Conservation (phyloP, 257 asterid species). For the Fraxinus quadrangulata region DNA sequence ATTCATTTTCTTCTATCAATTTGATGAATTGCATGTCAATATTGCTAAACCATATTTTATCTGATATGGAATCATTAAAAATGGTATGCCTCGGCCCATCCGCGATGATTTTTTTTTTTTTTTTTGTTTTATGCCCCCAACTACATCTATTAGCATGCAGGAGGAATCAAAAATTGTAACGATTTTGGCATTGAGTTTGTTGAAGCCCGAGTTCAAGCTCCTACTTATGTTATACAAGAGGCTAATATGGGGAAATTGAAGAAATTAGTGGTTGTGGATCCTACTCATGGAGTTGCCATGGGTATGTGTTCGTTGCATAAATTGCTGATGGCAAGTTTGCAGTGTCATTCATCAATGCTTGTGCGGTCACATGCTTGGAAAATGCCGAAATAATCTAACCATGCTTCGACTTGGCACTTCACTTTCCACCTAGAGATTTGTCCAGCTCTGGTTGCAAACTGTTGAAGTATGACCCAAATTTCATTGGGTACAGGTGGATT, state of each 20-base stretch:
- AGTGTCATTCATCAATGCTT: constrained; percentile 37
- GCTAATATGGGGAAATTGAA: constrained; percentile 10
- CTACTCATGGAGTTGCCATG: constrained; percentile 31
- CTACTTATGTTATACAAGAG: constrained; percentile 6
- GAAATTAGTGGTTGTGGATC: constrained; percentile 17
- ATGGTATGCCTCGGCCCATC: too few relatives aligned
- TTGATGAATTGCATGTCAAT: not conserved
- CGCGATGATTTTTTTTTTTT: too few relatives aligned
- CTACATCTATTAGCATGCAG: constrained; percentile 42
- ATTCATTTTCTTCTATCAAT: constrained; percentile 12
- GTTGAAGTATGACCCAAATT: too few relatives aligned
- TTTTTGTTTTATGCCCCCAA: too few relatives aligned
- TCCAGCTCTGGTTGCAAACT: not conserved
- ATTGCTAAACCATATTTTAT: too few relatives aligned
- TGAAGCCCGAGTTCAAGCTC: constrained; percentile 31
- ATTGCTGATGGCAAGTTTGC: constrained; percentile 38
- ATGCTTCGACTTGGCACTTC: constrained; percentile 16
- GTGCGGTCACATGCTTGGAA: constrained; percentile 31
- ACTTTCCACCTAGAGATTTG: constrained; percentile 34
- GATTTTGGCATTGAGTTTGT: constrained; percentile 39
- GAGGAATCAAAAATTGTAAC: constrained; percentile 30
- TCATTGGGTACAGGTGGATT: too few relatives aligned
- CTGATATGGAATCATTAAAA: too few relatives aligned
- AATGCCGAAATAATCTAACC: not conserved
- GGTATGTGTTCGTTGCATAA: constrained; percentile 35